Evolutionary conservation across 495 filamentous ascomycete genomes (phyloP), one percentile per base, ranked within the genome.

Genomic region (Penicillium alfredii): DNA sequence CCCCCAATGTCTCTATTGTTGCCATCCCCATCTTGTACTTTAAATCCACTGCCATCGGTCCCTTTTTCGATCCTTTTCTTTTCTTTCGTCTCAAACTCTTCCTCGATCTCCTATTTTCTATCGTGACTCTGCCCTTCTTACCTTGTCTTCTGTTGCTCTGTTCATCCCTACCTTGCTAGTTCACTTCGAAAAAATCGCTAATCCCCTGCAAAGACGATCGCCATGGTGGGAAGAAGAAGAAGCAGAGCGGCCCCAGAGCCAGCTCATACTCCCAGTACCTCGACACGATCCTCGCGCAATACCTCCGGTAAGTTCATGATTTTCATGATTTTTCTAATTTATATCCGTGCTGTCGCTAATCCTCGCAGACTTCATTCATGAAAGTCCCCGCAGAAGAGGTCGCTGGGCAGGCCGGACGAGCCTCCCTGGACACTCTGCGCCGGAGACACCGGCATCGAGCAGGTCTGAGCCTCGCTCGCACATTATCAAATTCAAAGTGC

Each of bases 171-270:
- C 8, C 8, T 12, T 25, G 22, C 14, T 36, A 14, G 30, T 29
- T 22, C 24, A 13, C 17, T 29, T 17, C 32, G 17, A 38, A n/a
- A n/a, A n/a, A n/a, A n/a, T n/a, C 27, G 24, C 41, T 45, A 33
- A 30, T 13, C 30, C 29, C 23, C 12, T 25, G 6, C 36, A 51
- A 45, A 54, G 45, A 47, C 35, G 37, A 52, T 42, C 43, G 44
- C 45, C 38, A 66, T 66, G 62, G 60, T 58, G 38, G 60, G 60
- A 44, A 35, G 44, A 48, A 39, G 40, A 34, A 49, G 45, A 39
- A 51, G 34, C 14, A 24, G 51, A 42, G 44, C 42, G 32, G 40
- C 42, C 17, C 30, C 39, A 14, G 30, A 42, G 32, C 31, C 46
- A 19, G 27, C 33, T 9, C 32, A 35, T 15, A 45, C 35, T 23